A percentile compares a stretch with the other conserved stretches of the same genome.
phyloP scores from a whole-genome alignment of 2,329 filamentous ascomycete genomes.

The Myotisia sp. region DNA sequence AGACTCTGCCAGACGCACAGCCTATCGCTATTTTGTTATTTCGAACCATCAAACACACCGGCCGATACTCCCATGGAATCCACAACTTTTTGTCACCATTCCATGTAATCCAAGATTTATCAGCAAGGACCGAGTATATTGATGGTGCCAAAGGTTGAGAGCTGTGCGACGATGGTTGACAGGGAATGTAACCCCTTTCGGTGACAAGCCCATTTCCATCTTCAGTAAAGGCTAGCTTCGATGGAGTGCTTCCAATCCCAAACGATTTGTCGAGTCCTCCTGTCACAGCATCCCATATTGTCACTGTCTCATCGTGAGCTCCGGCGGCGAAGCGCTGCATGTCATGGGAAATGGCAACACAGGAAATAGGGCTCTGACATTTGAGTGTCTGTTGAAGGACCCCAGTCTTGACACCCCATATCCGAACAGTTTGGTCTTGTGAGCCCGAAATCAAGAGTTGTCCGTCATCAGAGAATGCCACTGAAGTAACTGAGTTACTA shows the following conservation, averaged over 20 bases:
- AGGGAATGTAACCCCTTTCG: background rate
- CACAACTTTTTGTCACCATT: slow-evolving; percentile 1
- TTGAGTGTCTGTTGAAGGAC: background rate
- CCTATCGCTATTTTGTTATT: too few species aligned
- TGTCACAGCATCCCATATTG: slow-evolving; percentile 1
- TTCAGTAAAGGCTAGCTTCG: background rate
- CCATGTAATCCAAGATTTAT: slow-evolving; percentile 2
- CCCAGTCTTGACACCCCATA: slow-evolving; percentile 78
- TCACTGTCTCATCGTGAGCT: slow-evolving; percentile 1
- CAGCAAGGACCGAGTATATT: background rate
- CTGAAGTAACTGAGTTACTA: slow-evolving; percentile 55
- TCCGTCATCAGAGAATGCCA: slow-evolving; percentile 81
- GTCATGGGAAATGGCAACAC: background rate
- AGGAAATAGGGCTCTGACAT: background rate
- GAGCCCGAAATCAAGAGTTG: slow-evolving; percentile 74
- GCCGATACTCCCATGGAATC: background rate
- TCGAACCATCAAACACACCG: too few species aligned
- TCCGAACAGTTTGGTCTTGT: slow-evolving; percentile 87
- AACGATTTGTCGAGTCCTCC: background rate
- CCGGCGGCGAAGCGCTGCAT: background rate
- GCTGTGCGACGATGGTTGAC: background rate
- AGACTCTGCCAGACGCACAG: too few species aligned
- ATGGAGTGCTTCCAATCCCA: background rate
- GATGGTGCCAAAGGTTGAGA: background rate
- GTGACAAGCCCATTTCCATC: background rate